These are phyloP conservation scores for Galerina sulciceps DNA, from an alignment of 768 basidiomycete species.

Conservation along the genomic window DNA sequence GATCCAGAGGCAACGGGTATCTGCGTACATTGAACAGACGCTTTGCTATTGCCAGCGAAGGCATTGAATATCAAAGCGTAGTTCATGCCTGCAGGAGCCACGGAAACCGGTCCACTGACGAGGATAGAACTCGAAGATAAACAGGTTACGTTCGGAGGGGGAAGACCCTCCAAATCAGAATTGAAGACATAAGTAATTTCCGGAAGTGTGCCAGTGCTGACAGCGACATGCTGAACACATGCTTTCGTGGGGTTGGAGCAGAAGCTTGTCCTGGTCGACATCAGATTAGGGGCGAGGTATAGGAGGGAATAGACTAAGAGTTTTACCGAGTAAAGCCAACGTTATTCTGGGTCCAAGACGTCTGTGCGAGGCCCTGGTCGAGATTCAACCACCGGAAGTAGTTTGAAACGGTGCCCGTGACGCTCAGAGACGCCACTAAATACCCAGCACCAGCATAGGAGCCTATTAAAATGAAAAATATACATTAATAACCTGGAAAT, in stretches of 20 bases:
- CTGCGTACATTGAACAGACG: conserved; percentile 32
- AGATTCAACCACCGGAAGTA: conserved; percentile 75
- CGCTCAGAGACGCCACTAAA: conserved; percentile 53
- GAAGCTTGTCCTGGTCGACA: conserved; percentile 44
- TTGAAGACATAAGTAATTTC: conserved; percentile 52
- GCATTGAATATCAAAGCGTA: conserved; percentile 64
- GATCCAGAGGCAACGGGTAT: conserved; percentile 31
- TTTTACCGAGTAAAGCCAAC: conserved; percentile 52
- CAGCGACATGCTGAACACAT: conserved; percentile 61
- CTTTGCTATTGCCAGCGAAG: conserved; percentile 37
- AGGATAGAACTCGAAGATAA: conserved; percentile 57
- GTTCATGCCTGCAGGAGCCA: conserved; percentile 59
- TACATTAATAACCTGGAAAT: background rate
- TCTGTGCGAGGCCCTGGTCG: conserved; percentile 60
- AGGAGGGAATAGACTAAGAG: background rate
- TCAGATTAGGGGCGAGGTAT: background rate
- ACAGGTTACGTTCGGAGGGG: conserved; percentile 65
- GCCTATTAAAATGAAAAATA: conserved; percentile 39
- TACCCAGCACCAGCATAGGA: conserved; percentile 73
- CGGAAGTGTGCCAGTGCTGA: conserved; percentile 16
- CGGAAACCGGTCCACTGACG: conserved; percentile 51
- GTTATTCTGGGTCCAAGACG: conserved; percentile 62
- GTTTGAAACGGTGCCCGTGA: conserved; percentile 40
- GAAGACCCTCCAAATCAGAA: conserved; percentile 50
- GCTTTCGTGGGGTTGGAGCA: conserved; percentile 69